phyloP scores from a whole-genome alignment of 345 rosid species.

The Ailanthus altissimus region DNA sequence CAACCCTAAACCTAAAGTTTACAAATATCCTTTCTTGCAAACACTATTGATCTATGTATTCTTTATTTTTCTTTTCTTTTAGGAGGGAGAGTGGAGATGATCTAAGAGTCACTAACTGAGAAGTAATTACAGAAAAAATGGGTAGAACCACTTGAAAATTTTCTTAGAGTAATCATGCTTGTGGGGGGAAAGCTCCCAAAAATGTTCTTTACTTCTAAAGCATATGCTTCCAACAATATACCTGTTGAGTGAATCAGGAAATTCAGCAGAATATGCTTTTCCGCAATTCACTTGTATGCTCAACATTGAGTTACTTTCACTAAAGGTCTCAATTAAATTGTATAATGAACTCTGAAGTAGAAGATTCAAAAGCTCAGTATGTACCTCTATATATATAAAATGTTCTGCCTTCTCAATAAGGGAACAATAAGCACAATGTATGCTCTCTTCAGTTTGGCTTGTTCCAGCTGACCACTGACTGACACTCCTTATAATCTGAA shows the following conservation, averaged over 20 bases:
- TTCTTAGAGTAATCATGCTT: no score
- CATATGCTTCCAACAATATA: no score
- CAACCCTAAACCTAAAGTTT: neutral
- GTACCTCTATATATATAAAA: slow-evolving; percentile 92
- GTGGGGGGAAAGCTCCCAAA: no score
- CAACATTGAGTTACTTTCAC: neutral
- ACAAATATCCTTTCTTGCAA: neutral
- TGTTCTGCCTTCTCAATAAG: slow-evolving; percentile 97
- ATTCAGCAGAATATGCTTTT: neutral
- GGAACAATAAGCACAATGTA: slow-evolving; percentile 90
- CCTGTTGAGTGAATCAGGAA: neutral
- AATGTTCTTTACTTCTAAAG: no score
- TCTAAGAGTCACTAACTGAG: no score
- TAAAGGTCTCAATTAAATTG: neutral
- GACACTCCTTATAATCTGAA: slow-evolving; percentile 95
- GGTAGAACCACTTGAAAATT: no score
- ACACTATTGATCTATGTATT: neutral
- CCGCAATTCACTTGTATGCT: neutral
- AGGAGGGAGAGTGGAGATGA: no score
- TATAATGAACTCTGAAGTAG: neutral
- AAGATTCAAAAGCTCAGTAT: slow-evolving; percentile 2
- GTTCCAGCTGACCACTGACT: slow-evolving; percentile 99
- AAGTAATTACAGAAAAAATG: no score
- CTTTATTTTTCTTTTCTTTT: no score
- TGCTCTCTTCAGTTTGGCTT: slow-evolving; percentile 92